Conservation (phyloP, 495 filamentous ascomycete species). For the Elaphomyces granulatus region DNA sequence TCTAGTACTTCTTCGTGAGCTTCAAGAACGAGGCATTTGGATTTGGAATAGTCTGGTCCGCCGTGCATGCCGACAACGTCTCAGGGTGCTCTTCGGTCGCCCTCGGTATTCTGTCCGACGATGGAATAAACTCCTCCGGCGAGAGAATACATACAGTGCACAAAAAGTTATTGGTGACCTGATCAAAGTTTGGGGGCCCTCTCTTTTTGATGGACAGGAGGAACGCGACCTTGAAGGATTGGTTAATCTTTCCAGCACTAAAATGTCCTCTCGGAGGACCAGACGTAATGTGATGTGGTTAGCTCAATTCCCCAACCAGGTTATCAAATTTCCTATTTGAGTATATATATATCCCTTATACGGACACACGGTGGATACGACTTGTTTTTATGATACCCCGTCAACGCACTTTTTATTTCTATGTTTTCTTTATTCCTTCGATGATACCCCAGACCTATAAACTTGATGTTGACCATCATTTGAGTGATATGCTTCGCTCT, state of each 20-base stretch:
- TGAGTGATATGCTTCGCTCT: no score
- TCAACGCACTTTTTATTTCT: no score
- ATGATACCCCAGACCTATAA: no score
- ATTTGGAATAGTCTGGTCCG: slow-evolving; percentile 23
- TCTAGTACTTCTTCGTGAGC: slow-evolving; percentile 33
- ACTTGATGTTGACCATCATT: no score
- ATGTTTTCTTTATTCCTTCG: no score
- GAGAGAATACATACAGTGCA: slow-evolving; percentile 20
- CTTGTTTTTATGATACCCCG: no score
- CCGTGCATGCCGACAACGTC: slow-evolving; percentile 31
- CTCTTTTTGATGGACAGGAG: slow-evolving; percentile 15
- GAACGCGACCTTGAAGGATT: slow-evolving; percentile 5
- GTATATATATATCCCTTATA: neutral
- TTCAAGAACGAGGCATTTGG: slow-evolving; percentile 32
- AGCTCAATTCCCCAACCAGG: neutral
- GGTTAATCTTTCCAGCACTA: slow-evolving; percentile 16
- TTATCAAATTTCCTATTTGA: neutral
- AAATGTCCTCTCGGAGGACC: slow-evolving; percentile 7
- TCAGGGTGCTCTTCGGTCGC: slow-evolving; percentile 35
- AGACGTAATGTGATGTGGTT: neutral
- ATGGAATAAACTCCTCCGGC: slow-evolving; percentile 25
- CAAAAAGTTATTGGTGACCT: slow-evolving; percentile 21
- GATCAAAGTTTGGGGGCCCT: slow-evolving; percentile 17
- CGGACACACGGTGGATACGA: no score
- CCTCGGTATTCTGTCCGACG: slow-evolving; percentile 15